A percentile compares a stretch with the other conserved stretches of the same genome.
Conservation (phyloP, 2,329 filamentous ascomycete genomes). For the Cryphonectria carpinicola region DNA sequence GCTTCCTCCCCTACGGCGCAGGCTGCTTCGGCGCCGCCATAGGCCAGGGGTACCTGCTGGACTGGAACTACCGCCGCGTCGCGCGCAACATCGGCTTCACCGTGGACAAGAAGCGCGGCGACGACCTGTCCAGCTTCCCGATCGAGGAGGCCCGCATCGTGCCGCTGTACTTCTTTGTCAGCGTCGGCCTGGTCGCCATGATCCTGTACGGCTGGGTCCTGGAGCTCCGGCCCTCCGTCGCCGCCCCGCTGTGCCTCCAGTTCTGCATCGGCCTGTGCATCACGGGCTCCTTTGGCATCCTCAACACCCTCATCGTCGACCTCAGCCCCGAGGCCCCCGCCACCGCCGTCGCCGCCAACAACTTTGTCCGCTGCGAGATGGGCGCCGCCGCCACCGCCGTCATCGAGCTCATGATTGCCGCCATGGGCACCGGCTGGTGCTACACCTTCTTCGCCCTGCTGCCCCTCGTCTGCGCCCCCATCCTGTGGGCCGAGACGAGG, state of each 20-base stretch:
- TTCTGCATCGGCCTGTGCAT: constrained; percentile 62
- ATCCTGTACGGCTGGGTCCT: constrained; percentile 63
- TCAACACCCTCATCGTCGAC: constrained; percentile 68
- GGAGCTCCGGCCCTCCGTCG: constrained; percentile 53
- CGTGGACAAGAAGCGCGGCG: constrained; percentile 62
- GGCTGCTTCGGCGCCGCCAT: constrained; percentile 54
- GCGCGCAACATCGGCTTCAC: constrained; percentile 64
- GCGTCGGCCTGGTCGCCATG: constrained; percentile 55
- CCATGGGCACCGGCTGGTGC: constrained; percentile 65
- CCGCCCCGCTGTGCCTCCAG: constrained; percentile 57
- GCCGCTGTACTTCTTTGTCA: constrained; percentile 57
- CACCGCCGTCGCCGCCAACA: constrained; percentile 67
- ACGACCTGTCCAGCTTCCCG: constrained; percentile 55
- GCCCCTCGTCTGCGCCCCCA: constrained; percentile 51
- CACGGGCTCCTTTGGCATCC: constrained; percentile 65
- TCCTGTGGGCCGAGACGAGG: constrained; percentile 53
- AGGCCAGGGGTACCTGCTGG: constrained; percentile 60
- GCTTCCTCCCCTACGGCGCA: constrained; percentile 58
- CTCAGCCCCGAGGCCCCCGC: constrained; percentile 63
- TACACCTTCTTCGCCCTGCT: constrained; percentile 62
- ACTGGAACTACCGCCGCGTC: constrained; percentile 73
- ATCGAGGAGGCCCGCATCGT: constrained; percentile 60
- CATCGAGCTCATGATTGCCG: constrained; percentile 60
- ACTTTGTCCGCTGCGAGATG: constrained; percentile 64
- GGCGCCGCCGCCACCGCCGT: constrained; percentile 63